Evolutionary conservation across 345 rosid genomes (phyloP).

Genomic region (Salix dunnii): DNA sequence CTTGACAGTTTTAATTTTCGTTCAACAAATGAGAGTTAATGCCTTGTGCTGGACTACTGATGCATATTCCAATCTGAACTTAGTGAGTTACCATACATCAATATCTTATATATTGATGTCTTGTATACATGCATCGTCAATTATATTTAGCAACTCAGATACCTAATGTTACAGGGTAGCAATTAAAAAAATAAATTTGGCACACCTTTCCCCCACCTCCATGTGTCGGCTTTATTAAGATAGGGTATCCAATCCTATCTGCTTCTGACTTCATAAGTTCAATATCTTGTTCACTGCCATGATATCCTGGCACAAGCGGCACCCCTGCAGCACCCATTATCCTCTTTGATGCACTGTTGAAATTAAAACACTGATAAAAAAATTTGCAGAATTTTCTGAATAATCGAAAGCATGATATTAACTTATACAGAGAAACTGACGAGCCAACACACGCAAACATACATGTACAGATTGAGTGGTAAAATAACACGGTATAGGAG

Average conservation of each 20-base stretch:
- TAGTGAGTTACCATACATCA: neutral
- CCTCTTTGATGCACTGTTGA: conserved; percentile 79
- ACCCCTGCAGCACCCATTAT: conserved; percentile 99
- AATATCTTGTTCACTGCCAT: conserved; percentile 80
- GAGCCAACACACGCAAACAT: neutral
- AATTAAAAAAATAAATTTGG: neutral
- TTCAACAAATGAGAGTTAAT: neutral
- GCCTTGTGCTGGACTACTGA: neutral
- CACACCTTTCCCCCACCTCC: conserved; percentile 94
- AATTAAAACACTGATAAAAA: conserved; percentile 3
- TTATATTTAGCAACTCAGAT: neutral
- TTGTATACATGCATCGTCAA: neutral
- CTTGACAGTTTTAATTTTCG: too few relatives aligned
- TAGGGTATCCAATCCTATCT: conserved; percentile 77
- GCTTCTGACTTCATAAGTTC: conserved; percentile 83
- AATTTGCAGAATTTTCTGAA: neutral
- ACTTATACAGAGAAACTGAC: neutral
- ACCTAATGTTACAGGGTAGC: neutral
- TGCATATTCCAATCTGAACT: neutral
- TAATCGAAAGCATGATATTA: neutral
- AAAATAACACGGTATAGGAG: neutral
- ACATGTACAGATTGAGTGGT: too few relatives aligned
- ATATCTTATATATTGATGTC: neutral
- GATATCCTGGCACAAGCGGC: conserved; percentile 93
- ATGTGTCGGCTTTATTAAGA: conserved; percentile 91